These are phyloP conservation scores for Piloderma croceum DNA, from an alignment of 768 basidiomycete genomes.

Conservation along the genomic window DNA sequence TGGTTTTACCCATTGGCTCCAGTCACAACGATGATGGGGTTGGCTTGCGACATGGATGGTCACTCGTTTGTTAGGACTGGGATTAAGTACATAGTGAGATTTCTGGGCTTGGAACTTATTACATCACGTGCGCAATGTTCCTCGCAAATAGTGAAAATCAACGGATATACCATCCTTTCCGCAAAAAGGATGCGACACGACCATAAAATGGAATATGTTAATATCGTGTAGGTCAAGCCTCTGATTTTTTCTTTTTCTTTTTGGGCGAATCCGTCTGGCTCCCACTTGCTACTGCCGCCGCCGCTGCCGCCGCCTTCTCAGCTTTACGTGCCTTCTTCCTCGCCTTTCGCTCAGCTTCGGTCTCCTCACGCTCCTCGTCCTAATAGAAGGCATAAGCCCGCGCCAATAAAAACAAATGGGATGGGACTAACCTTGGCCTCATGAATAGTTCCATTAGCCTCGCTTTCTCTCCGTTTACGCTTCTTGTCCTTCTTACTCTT, in stretches of 20 bases:
- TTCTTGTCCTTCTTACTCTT: constrained; percentile 39
- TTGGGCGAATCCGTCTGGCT: constrained; percentile 43
- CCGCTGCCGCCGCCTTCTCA: constrained; percentile 57
- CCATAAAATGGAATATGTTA: no score
- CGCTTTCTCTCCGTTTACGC: constrained; percentile 52
- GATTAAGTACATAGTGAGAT: no score
- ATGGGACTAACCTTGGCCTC: constrained; percentile 36
- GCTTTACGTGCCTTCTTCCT: constrained; percentile 74
- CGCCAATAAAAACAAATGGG: constrained; percentile 1
- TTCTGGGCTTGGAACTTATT: no score
- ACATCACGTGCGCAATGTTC: no score
- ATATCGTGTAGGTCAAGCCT: constrained; percentile 33
- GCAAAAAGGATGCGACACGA: no score
- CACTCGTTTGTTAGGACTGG: background rate
- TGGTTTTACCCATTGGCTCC: constrained; percentile 63
- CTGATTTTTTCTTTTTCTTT: constrained; percentile 59
- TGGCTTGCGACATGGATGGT: constrained; percentile 23
- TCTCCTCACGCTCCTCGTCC: constrained; percentile 49
- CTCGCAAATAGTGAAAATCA: no score
- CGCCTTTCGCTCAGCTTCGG: constrained; percentile 79
- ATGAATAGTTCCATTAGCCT: constrained; percentile 40
- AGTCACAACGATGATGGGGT: constrained; percentile 59
- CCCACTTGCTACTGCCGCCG: constrained; percentile 36
- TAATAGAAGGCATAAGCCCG: constrained; percentile 6
- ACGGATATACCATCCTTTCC: no score